A percentile compares a stretch with the other conserved stretches of the same genome.
phyloP scores from a whole-genome alignment of 805 yeast genomes.

The Myxozyma geophila region DNA sequence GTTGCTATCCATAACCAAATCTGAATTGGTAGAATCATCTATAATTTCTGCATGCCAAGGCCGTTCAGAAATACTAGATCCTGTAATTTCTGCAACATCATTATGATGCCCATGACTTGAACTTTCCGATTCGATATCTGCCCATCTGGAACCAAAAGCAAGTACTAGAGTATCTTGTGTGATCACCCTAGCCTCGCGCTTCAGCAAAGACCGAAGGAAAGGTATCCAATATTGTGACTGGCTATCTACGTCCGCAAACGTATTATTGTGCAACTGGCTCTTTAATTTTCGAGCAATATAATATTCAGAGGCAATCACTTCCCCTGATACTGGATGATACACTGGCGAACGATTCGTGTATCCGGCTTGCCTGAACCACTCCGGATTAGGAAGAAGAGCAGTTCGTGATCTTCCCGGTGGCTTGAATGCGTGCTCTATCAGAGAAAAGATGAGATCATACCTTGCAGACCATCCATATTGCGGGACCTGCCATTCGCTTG shows the following conservation, averaged over 20 bases:
- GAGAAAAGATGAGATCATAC: constrained; percentile 25
- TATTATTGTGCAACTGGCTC: neutral
- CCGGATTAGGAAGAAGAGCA: constrained; percentile 1
- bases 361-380: constrained; percentile 2
- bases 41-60: too few species aligned
- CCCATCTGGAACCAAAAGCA: constrained; percentile 20
- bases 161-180: neutral
- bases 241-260: neutral
- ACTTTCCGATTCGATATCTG: neutral
- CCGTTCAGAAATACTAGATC: too few species aligned
- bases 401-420: neutral
- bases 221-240: constrained; percentile 9
- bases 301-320: constrained; percentile 9
- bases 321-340: neutral
- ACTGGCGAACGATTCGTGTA: constrained; percentile 7
- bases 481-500: neutral
- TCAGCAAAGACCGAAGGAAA: constrained; percentile 2
- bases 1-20: too few species aligned
- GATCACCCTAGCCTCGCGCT: constrained; percentile 15
- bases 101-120: neutral
- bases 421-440: constrained; percentile 8
- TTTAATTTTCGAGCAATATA: neutral
- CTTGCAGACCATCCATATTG: constrained; percentile 25
- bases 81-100: neutral
- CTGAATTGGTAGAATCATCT: too few species aligned